Evolutionary conservation across 768 basidiomycete genomes (phyloP), one percentile per base, ranked within the genome.

Genomic region (Cyathus striatus): DNA sequence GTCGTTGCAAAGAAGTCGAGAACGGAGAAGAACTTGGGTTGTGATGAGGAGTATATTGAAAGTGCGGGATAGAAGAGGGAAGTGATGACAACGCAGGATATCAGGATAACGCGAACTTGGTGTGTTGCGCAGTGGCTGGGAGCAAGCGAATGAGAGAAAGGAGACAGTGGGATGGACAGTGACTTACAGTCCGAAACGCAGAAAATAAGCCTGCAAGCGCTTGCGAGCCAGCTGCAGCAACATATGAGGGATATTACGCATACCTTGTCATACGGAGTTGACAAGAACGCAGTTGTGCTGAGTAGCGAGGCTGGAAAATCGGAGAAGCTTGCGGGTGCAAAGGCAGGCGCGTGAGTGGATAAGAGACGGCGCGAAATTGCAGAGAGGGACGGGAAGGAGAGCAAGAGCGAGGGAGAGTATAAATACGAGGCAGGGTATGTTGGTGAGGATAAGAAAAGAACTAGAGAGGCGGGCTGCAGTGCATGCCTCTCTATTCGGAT

Each of bases 1-100:
- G 72, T 69, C 1, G 76, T 71, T 23, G 76, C 66, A 51, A 87
- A 75, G 21, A 76, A 71, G 52, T 83, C 77, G 43, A 89, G 72
- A n/a, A 86, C 73, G 47, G 72, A 79, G 51, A 71, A 73, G 40
- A 71, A 84, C 60, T 78, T 77, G 0, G 79, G 76, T 45, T 81
- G 77, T 1, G 87, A 81, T 1, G 86, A 83, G 18, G 81, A 81
- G 59, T 92, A 91, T 44, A 88, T 75, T 39, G 87, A 80, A 40
- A 94, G 76, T 16, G 91, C 91, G n/a, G 91, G 91, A 51, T 90
- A 92, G 56, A 91, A 87, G 43, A 94, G 78, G 14, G 86, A 86
- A 43, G 90, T 86, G 57, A 93, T 92, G 49, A 93, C 90, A 45
- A 91, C 77, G 40, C 85, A 79, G 17, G 87, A 92, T 47, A 91